Percentiles rank a stretch among this genome's conserved stretches.
Evolutionary conservation across 352 stramenopile genomes (phyloP).

Genomic region (Globisporangium nagaii): DNA sequence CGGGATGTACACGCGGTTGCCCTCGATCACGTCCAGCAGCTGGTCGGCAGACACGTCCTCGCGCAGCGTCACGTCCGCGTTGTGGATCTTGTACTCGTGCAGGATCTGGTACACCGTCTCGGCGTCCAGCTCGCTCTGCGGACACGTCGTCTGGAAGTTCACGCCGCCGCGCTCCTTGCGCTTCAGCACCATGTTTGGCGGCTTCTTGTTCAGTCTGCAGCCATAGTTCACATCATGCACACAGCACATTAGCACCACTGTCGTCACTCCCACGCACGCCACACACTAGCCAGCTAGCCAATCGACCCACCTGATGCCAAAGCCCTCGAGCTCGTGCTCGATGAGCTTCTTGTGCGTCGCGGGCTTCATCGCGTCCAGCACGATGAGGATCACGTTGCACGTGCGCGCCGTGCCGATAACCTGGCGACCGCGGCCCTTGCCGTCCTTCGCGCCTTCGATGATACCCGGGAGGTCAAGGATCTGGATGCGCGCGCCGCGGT

Average conservation of each 20-base stretch:
- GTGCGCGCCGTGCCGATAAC: constrained; percentile 96
- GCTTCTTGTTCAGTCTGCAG: constrained; percentile 93
- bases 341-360: constrained; percentile 99
- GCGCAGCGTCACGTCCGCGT: constrained; percentile 94
- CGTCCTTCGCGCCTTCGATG: constrained; percentile 98
- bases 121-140: constrained; percentile 90
- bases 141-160: constrained; percentile 94
- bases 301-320: constrained; percentile 89
- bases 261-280: not conserved
- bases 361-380: constrained; percentile 96
- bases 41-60: constrained; percentile 97
- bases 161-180: constrained; percentile 97
- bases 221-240: no score
- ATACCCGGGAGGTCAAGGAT: constrained; percentile 94
- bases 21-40: constrained; percentile 99
- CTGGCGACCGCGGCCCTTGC: constrained; percentile 95
- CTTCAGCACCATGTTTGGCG: constrained; percentile 95
- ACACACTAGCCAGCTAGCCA: not conserved
- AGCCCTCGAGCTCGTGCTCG: constrained; percentile 97
- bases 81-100: constrained; percentile 99
- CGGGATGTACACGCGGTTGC: constrained; percentile 98
- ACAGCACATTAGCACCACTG: not conserved
- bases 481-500: constrained; percentile 86
- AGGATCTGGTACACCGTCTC: constrained; percentile 94
- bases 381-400: constrained; percentile 98